Evolutionary conservation across 176 grass and related monocot species (phyloP).

Genomic region (Themeda triandra): DNA sequence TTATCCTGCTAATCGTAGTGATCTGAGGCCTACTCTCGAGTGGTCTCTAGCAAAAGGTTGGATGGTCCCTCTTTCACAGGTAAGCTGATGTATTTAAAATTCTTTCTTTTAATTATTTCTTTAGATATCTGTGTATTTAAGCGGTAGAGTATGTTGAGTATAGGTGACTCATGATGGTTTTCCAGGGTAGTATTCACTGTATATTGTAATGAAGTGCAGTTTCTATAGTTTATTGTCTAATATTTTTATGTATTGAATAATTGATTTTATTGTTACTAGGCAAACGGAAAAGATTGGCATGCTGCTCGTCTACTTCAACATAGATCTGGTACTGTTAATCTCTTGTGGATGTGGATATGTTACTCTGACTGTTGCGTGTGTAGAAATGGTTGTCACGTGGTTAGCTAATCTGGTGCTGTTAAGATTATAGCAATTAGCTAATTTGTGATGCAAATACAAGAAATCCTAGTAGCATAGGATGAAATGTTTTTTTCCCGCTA

Average conservation of each 20-base stretch:
- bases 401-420: not conserved
- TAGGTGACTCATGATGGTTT: conserved; percentile 15
- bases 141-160: not conserved
- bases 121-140: conserved; percentile 4
- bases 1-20: conserved; percentile 17
- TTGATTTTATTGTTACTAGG: conserved; percentile 38
- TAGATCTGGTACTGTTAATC: conserved; percentile 26
- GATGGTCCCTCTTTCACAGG: conserved; percentile 43
- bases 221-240: not conserved
- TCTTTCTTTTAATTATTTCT: conserved; percentile 8
- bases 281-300: conserved; percentile 12
- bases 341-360: conserved; percentile 12
- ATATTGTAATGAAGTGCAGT: not conserved
- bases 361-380: not conserved
- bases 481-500: not conserved
- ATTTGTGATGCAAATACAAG: not conserved
- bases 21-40: conserved; percentile 49
- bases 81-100: conserved; percentile 26
- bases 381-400: not conserved
- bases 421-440: not conserved
- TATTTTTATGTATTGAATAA: not conserved
- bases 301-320: conserved; percentile 27
- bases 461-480: not conserved
- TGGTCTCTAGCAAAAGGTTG: conserved; percentile 43
- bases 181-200: not conserved